Evolutionary conservation across 208 protist species (phyloP).

Genomic region (Tritrichomonas foetus): DNA sequence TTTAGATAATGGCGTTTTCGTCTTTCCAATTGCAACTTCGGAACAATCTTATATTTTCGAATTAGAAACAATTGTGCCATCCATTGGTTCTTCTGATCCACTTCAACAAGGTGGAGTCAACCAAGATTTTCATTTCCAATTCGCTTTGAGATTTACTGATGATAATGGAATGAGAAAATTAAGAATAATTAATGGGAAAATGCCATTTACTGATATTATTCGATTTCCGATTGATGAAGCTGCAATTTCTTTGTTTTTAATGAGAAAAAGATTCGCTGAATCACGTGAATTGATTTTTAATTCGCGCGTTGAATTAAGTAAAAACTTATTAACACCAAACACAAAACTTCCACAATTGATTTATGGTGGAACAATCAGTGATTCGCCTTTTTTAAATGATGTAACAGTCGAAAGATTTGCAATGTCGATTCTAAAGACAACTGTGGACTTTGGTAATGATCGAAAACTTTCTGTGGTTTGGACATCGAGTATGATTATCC

Average conservation of each 20-base stretch:
- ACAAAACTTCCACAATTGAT: not conserved
- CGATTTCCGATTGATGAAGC: not conserved
- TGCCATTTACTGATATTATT: not conserved
- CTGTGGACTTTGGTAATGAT: not conserved
- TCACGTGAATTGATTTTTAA: not conserved
- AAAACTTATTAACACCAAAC: not conserved
- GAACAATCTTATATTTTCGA: not conserved
- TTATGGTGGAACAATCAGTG: not conserved
- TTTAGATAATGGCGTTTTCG: not conserved
- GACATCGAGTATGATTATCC: not conserved
- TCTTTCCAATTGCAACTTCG: not conserved
- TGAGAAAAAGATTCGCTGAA: not conserved
- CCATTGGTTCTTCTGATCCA: not conserved
- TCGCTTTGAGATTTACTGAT: not conserved
- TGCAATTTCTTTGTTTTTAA: not conserved
- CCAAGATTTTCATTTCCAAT: not conserved
- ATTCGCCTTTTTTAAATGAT: not conserved
- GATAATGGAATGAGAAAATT: not conserved
- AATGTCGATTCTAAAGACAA: not conserved
- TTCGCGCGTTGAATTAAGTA: not conserved
- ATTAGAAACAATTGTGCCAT: not conserved
- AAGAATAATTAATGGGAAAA: not conserved
- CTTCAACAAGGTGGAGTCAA: too few species aligned
- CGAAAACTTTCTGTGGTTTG: not conserved
- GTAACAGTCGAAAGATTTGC: slow-evolving; percentile 9